Evolutionary conservation across 2,329 filamentous ascomycete species (phyloP), one percentile per base, ranked within the genome.

Genomic region (Drechslerella coelobrocha): DNA sequence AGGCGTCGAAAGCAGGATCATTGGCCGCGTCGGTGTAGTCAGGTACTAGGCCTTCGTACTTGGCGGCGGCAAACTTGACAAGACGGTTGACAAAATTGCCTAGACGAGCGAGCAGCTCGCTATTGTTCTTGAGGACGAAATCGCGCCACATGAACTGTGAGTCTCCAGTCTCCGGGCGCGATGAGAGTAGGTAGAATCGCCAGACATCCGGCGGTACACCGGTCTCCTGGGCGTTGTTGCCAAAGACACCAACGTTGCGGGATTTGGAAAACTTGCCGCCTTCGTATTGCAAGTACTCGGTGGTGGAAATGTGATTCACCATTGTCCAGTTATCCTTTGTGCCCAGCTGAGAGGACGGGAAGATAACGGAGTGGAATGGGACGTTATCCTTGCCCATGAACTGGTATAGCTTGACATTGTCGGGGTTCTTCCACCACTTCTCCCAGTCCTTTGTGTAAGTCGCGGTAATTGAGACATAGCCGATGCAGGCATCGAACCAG

Each of bases 321-420:
- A 89, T 90, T 52, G 91, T 96, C 92, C 92, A 97, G 73, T 88
- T 87, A 75, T 96, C 88, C 47, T 84, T 83, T 0, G 92, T 93
- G 63, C 92, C 92, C 9, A 97, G 83, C 78, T 96, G 89, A 43
- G 88, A 92, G 27, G 86, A 90, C 1, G 93, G 93, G 83, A 96
- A 97, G 77, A 96, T 92, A 76, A 96, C 90, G 47, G 89, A 90
- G 81, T 96, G 92, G 83, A 93, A 94, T 5, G 87, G 87, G 14
- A 91, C 89, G 74, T 93, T 92, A 79, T 93, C 90, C 79, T 96
- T 97, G 80, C 92, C 92, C 86, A 96, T 90, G 83, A 97, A 95
- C 81, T 97, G 92, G 79, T 94, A 96, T 10, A 97, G 85, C 77
- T 89, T 85, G 51, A 97, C 92, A 31, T 96, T 84, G 47, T 96